Percentiles rank a stretch among this genome's conserved stretches.
These are phyloP conservation scores for Trametes villosa DNA, from an alignment of 768 basidiomycete genomes.

Conservation along the genomic window DNA sequence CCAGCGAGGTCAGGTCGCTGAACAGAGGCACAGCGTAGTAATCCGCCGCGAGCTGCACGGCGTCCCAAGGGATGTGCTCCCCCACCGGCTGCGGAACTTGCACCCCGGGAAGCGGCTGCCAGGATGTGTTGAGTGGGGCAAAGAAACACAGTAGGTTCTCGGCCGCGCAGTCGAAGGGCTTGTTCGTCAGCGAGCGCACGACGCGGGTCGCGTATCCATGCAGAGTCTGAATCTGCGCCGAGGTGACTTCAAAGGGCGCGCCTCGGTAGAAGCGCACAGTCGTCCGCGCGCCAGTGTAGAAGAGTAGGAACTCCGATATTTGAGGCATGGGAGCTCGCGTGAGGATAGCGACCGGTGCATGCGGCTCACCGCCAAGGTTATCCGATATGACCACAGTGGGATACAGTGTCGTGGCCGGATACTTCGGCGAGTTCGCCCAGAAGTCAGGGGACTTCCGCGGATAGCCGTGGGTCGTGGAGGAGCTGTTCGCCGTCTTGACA, in stretches of 20 bases:
- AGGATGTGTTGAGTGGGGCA: constrained; percentile 56
- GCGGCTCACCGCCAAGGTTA: constrained; percentile 36
- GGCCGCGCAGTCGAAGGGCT: constrained; percentile 58
- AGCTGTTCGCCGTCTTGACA: constrained; percentile 14
- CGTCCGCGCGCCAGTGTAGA: constrained; percentile 53
- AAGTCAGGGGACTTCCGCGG: constrained; percentile 63
- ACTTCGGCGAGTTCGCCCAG: constrained; percentile 52
- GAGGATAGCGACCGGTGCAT: constrained; percentile 66
- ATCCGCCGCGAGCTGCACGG: constrained; percentile 54
- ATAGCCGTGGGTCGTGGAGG: constrained; percentile 56
- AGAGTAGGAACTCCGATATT: constrained; percentile 60
- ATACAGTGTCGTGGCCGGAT: constrained; percentile 47
- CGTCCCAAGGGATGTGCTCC: constrained; percentile 65
- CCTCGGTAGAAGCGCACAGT: constrained; percentile 50
- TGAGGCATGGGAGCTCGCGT: constrained; percentile 69
- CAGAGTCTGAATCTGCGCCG: constrained; percentile 51
- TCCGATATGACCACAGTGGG: constrained; percentile 55
- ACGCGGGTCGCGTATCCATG: constrained; percentile 67
- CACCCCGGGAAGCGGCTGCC: constrained; percentile 33
- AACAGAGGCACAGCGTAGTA: constrained; percentile 56
- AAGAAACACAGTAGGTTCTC: constrained; percentile 68
- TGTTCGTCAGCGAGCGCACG: constrained; percentile 67
- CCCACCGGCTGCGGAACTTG: constrained; percentile 40
- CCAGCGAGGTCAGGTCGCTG: constrained; percentile 33
- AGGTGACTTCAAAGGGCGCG: constrained; percentile 52